Base-by-base conservation (phyloP, 768 basidiomycete genomes). In the Ramaria sp. region DNA sequence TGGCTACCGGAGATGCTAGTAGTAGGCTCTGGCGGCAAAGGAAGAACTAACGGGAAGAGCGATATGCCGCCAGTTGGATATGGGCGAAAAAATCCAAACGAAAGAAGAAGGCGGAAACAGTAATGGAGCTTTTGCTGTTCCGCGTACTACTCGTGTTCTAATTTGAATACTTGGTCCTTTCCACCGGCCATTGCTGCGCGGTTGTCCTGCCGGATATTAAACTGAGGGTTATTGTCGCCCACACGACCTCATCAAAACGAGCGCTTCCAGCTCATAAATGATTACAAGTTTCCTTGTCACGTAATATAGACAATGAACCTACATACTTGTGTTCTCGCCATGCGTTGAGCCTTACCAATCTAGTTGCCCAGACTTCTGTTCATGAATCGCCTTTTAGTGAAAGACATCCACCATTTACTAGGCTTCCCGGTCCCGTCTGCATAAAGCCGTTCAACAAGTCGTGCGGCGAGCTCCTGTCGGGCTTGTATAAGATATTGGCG, bases 351-450 rank as follows among this genome's bases (percentile, higher is more conserved):
- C 10, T 19, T 22, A 50, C 22, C 53, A 45, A 58, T 61, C 72
- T 76, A 87, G 66, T 79, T 78, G 58, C 82, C 84, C 68, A 91
- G 69, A 69, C 88, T 91, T 67, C 90, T 84, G 73, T 91, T 90
- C 90, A 92, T 92, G 80, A 92, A 92, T 24, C 90, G 82, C 67
- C 94, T 81, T 80, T 96, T 97, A 71, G 94, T 92, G 83, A 98
- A 99, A 20, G 90, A 88, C 91, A 97, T 95, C 96, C 96, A 99
- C 96, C 96, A 99, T 71, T 99, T 99, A 77, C 88, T 96, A 5
- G 96, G 94, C 69, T 90, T 94, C 58, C 86, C 86, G 3, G 88
- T 86, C 5, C 93, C 93, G 68, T 95, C 91, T 39, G 85, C 90
- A 69, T 99, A 99, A 50, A 99, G 74, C 52, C 83, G 78, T 65